Base-by-base conservation (phyloP, 2,329 filamentous ascomycete genomes). In the Rasamsonia emersonii region DNA sequence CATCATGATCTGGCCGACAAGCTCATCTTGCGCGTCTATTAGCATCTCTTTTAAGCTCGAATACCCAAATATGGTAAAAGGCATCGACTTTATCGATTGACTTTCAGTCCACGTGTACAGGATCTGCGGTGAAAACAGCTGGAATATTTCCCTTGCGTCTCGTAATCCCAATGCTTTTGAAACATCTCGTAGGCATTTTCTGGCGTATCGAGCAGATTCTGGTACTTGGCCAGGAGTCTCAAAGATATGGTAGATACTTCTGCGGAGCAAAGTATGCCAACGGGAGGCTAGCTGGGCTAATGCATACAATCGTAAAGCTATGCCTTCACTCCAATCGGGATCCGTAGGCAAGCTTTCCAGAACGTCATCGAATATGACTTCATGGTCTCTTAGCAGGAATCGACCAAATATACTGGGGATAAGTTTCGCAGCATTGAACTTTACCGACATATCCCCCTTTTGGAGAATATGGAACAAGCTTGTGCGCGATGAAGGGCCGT, bases 161-260 rank as follows among this genome's bases (percentile, higher is more conserved):
- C 68, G 58, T 14, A 96, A 69, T 0, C 69, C 61, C 19, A 95
- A 70, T 1, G 71, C 68, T 9, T 54, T 59, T 3, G 88, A 76
- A 18, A 95, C 77, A 9, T 71, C 66, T 4, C 58, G 54, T 25
- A 95, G 67, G 45, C 85, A 93, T 31, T 71, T 71, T 34, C 73
- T 74, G 1, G 89, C 88, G 59, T 95, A 82, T 13, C 68, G 63
- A 13, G 70, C 67, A 5, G 82, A 81, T 8, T 64, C 59, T 3
- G 71, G 60, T 9, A 93, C 75, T 35, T 77, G 77, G 2, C 82
- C 85, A 2, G 88, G 83, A 0, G 82, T 86, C 54, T 96, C 91
- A 46, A 96, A 94, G 14, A 96, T 86, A 54, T 91, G 82, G 54
- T 95, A 98, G 11, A 93, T 82, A 43, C 86, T 86, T 42, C 82